Evolutionary conservation across 2,329 filamentous ascomycete genomes (phyloP).

Genomic region (Neofusicoccum sp.): DNA sequence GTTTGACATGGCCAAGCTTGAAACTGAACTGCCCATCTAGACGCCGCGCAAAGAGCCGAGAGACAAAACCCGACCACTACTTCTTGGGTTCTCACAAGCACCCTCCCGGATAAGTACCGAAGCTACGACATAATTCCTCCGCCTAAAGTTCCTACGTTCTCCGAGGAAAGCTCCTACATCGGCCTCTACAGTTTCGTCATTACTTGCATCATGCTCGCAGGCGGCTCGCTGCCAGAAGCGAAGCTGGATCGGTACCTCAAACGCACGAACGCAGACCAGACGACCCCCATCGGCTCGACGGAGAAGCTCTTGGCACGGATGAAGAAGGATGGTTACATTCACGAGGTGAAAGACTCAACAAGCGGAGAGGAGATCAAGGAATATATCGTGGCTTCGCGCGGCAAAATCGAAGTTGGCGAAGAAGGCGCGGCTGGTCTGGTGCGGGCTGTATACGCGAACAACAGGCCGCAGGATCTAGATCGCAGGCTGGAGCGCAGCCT

Average conservation of each 20-base stretch:
- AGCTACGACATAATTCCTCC: slow-evolving; percentile 64
- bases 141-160: slow-evolving; percentile 61
- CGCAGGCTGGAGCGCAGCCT: slow-evolving; percentile 34
- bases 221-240: slow-evolving; percentile 70
- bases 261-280: slow-evolving; percentile 71
- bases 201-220: slow-evolving; percentile 69
- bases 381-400: slow-evolving; percentile 81
- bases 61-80: slow-evolving; percentile 49
- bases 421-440: slow-evolving; percentile 72
- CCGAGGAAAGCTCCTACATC: slow-evolving; percentile 74
- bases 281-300: slow-evolving; percentile 70
- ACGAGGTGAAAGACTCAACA: slow-evolving; percentile 66
- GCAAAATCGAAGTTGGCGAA: slow-evolving; percentile 79
- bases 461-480: slow-evolving; percentile 31
- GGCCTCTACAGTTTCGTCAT: slow-evolving; percentile 80
- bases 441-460: slow-evolving; percentile 51
- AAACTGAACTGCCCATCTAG: neutral
- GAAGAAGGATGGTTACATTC: slow-evolving; percentile 78
- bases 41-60: slow-evolving; percentile 56
- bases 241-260: slow-evolving; percentile 75
- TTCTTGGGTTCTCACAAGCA: slow-evolving; percentile 74
- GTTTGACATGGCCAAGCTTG: neutral
- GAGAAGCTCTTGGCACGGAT: slow-evolving; percentile 72
- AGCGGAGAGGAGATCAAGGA: slow-evolving; percentile 74
- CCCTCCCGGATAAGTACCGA: slow-evolving; percentile 67